A percentile compares a stretch with the other conserved stretches of the same genome.
Conservation (phyloP, 768 basidiomycete species). For the Cystofilobasidium ferigula region DNA sequence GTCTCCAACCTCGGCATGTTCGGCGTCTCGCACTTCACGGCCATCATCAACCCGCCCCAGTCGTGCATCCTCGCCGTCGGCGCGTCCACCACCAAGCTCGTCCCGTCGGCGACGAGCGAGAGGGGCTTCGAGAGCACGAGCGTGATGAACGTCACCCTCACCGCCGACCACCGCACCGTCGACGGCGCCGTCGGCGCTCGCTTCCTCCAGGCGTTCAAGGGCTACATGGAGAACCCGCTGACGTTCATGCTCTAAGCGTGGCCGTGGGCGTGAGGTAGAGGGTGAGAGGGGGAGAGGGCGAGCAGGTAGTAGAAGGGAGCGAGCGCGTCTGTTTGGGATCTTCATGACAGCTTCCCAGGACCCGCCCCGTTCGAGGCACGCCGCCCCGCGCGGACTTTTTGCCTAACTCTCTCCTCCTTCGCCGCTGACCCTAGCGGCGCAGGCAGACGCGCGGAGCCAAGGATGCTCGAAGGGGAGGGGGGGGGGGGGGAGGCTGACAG, state of each 20-base stretch:
- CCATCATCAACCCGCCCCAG: constrained; percentile 98
- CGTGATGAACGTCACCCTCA: constrained; percentile 91
- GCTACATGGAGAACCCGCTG: constrained; percentile 89
- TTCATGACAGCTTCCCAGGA: no score
- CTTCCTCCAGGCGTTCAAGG: constrained; percentile 88
- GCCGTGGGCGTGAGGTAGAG: no score
- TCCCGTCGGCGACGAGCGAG: constrained; percentile 34
- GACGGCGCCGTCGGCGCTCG: constrained; percentile 91
- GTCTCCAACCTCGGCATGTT: constrained; percentile 99
- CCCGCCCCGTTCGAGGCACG: no score
- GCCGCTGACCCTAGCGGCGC: no score
- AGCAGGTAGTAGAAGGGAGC: no score
- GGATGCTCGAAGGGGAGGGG: no score
- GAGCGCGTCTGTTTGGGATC: no score
- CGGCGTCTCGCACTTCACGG: constrained; percentile 87
- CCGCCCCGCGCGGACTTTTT: no score
- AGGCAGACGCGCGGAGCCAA: no score
- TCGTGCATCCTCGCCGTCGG: constrained; percentile 96
- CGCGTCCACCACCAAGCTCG: constrained; percentile 68
- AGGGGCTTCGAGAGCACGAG: constrained; percentile 88
- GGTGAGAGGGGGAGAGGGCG: no score
- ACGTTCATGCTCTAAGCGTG: constrained; percentile 77
- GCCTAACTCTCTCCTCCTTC: no score
- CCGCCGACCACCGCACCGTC: constrained; percentile 87
- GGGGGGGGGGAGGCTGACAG: no score